Base-by-base conservation (phyloP, 1,139 yeast genomes). In the Magnusiomyces sp. region DNA sequence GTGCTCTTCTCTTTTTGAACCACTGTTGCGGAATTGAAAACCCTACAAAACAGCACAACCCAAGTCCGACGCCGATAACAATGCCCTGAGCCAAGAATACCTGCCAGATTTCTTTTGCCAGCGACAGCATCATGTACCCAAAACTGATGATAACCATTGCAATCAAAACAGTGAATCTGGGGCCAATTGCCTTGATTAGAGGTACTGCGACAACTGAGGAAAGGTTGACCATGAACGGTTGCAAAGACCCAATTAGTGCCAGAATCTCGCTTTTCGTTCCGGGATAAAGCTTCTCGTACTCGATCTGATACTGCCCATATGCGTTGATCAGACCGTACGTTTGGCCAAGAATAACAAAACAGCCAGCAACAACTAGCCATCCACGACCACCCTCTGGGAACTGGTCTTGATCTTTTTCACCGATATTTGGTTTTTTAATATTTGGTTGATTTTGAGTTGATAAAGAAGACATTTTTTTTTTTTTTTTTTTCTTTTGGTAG, bases 301-400 rank as follows among this genome's bases (percentile, higher is more conserved):
- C 78, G 2, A 79, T 71, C 59, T 80, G 81, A 47, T 80, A 75
- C 2, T 80, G 80, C 47, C 85, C 85, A 48, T 74, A 66, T 1
- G 80, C 63, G 56, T 78, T 79, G 55, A 75, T 71, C 47, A 80
- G 63, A 2, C 85, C 87, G 51, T 55, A 63, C 13, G 65, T 56
- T 14, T 59, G 55, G 27, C 56, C 56, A 42, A 58, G 53, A 31
- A 61, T 49, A 17, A 61, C 45, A 20, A 59, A 59, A 5, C 59
- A 50, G 7, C 65, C 66, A 5, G 55, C 45, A 16, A 64, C 57
- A 9, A 62, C 65, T 5, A 63, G 40, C 69, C 69, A 58, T 5
- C 63, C 64, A 11, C 55, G 51, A 7, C 64, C 64, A 14, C 64
- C 64, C 40, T 61, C 62, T 16, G 64, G 64, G 48, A 59, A 61